Evolutionary conservation across 306 rosid species (phyloP).

Genomic region (Begonia masoniana): DNA sequence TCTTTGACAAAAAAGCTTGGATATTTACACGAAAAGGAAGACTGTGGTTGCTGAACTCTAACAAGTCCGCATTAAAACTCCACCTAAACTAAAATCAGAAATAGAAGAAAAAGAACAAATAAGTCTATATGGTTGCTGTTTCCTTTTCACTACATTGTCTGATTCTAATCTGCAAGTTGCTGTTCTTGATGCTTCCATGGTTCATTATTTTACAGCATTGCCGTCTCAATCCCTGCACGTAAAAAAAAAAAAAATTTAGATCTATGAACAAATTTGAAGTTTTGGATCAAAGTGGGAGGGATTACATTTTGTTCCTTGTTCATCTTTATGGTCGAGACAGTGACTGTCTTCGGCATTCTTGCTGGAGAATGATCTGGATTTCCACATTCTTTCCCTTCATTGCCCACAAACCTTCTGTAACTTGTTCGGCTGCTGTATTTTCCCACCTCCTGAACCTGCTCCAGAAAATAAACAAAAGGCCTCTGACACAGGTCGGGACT

Average conservation of each 20-base stretch:
- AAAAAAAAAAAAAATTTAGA: too few relatives aligned
- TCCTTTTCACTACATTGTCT: constrained; percentile 60
- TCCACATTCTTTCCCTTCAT: constrained; percentile 23
- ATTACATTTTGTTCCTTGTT: constrained; percentile 40
- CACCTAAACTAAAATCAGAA: not conserved
- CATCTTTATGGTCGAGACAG: constrained; percentile 56
- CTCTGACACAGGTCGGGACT: constrained; percentile 48
- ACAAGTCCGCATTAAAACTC: not conserved
- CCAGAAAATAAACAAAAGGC: constrained; percentile 46
- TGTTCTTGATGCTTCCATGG: constrained; percentile 26
- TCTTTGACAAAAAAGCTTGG: not conserved
- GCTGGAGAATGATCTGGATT: constrained; percentile 9
- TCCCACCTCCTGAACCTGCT: constrained; percentile 22
- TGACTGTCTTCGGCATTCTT: constrained; percentile 25
- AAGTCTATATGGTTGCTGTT: constrained; percentile 32
- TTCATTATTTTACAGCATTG: constrained; percentile 65
- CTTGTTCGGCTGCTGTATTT: constrained; percentile 36
- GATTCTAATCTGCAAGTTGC: constrained; percentile 40
- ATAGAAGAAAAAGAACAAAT: not conserved
- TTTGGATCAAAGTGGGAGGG: not conserved
- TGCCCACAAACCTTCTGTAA: constrained; percentile 26
- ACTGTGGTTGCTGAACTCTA: not conserved
- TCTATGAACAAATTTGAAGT: not conserved
- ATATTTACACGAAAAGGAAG: not conserved
- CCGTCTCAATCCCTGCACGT: constrained; percentile 50